A percentile compares a stretch with the other conserved stretches of the same genome.
These are phyloP conservation scores for Trametes pubescens DNA, from an alignment of 1,284 basidiomycete species.

Conservation along the genomic window DNA sequence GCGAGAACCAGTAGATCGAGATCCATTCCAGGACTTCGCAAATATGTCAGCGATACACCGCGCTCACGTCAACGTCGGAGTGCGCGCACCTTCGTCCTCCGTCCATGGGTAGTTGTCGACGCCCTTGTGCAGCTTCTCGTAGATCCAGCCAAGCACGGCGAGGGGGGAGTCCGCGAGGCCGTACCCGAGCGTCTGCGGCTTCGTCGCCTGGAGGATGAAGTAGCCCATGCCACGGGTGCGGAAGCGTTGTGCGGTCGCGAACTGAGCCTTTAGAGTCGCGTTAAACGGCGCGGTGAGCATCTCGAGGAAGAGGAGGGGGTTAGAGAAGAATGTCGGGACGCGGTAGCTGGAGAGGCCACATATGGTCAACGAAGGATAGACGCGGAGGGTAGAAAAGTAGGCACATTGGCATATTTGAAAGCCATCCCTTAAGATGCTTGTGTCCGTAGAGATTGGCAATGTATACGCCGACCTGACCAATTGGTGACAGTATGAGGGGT, in stretches of 20 bases:
- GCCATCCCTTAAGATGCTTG: constrained; percentile 18
- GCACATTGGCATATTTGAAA: constrained; percentile 16
- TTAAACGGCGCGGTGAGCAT: constrained; percentile 14
- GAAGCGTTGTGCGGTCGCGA: constrained; percentile 21
- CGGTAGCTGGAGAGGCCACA: not conserved
- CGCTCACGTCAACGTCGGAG: too few relatives aligned
- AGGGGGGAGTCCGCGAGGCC: constrained; percentile 56
- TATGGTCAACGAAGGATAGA: not conserved
- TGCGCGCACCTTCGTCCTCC: constrained; percentile 54
- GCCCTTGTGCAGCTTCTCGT: constrained; percentile 63
- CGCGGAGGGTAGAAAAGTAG: not conserved
- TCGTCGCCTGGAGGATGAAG: constrained; percentile 40
- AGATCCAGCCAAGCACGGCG: constrained; percentile 56
- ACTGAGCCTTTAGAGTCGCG: not conserved
- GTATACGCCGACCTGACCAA: not conserved
- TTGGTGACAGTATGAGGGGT: too few relatives aligned
- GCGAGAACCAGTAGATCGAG: constrained; percentile 26
- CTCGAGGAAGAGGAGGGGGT: constrained; percentile 17
- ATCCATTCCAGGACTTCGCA: constrained; percentile 25
- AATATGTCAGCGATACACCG: not conserved
- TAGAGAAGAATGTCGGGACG: not conserved
- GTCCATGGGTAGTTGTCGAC: constrained; percentile 59
- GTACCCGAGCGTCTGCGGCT: constrained; percentile 53
- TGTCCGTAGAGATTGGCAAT: constrained; percentile 12
- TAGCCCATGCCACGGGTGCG: constrained; percentile 42